Evolutionary conservation across 768 basidiomycete species (phyloP).

Genomic region (Coprinopsis strossmayeri): DNA sequence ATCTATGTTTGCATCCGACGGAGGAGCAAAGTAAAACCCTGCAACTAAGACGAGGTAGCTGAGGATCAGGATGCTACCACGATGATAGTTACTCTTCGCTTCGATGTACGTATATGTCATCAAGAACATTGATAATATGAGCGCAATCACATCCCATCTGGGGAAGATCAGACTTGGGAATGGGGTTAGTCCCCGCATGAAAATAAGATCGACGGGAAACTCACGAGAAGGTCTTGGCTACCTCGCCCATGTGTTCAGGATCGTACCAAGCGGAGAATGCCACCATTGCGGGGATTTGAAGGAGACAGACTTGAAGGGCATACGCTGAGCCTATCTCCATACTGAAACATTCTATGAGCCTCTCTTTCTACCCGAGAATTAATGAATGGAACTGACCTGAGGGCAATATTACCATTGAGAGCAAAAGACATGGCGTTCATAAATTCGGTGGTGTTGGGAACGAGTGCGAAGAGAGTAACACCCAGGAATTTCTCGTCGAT

Average conservation of each 20-base stretch:
- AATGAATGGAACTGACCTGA: slow-evolving; percentile 55
- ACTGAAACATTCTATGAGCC: slow-evolving; percentile 38
- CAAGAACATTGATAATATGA: slow-evolving; percentile 94
- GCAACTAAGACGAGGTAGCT: slow-evolving; percentile 89
- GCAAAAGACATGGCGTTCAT: slow-evolving; percentile 99
- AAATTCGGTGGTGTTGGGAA: slow-evolving; percentile 98
- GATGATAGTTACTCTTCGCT: slow-evolving; percentile 97
- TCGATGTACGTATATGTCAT: slow-evolving; percentile 99
- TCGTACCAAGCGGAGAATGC: slow-evolving; percentile 96
- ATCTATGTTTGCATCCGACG: slow-evolving; percentile 31
- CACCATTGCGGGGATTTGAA: slow-evolving; percentile 98
- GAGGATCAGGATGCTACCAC: slow-evolving; percentile 91
- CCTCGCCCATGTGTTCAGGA: slow-evolving; percentile 78
- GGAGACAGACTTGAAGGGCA: slow-evolving; percentile 93
- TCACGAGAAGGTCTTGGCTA: slow-evolving; percentile 90
- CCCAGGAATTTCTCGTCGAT: slow-evolving; percentile 98
- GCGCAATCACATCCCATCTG: slow-evolving; percentile 93
- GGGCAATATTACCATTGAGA: slow-evolving; percentile 90
- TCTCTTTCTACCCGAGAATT: neutral
- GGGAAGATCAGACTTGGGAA: slow-evolving; percentile 95
- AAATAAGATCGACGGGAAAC: slow-evolving; percentile 22
- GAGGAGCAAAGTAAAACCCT: slow-evolving; percentile 92
- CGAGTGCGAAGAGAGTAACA: slow-evolving; percentile 91
- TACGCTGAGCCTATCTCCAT: slow-evolving; percentile 99
- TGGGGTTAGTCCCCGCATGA: neutral